These are phyloP conservation scores for Solanum dulcamara DNA, from an alignment of 257 asterid genomes.

Conservation along the genomic window DNA sequence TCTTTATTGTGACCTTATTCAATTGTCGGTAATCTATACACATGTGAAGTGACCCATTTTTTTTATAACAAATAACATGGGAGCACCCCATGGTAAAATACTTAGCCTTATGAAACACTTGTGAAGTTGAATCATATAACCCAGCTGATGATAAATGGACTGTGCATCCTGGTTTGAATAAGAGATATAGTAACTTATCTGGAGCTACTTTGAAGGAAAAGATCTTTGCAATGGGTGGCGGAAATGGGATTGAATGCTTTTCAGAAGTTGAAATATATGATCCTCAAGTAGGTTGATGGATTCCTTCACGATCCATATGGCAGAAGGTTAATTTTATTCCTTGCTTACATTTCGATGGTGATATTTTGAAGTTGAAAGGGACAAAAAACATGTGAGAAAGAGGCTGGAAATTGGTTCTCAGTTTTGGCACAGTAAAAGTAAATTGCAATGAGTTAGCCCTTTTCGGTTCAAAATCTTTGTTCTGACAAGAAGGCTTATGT, in stretches of 20 bases:
- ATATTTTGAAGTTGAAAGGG: background rate
- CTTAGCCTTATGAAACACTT: too few species aligned
- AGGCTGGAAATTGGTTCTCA: background rate
- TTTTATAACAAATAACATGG: too few species aligned
- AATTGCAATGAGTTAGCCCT: background rate
- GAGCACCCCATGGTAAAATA: too few species aligned
- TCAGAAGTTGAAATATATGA: slow-evolving; percentile 75
- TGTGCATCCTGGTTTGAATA: slow-evolving; percentile 36
- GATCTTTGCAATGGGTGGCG: slow-evolving; percentile 73
- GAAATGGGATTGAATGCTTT: slow-evolving; percentile 48
- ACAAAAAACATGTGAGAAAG: background rate
- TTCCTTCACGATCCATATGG: slow-evolving; percentile 60
- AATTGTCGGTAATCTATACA: too few species aligned
- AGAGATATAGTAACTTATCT: slow-evolving; percentile 56
- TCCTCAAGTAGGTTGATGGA: slow-evolving; percentile 64
- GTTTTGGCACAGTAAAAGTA: background rate
- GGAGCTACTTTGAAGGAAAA: slow-evolving; percentile 47
- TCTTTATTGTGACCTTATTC: too few species aligned
- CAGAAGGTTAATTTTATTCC: slow-evolving; percentile 39
- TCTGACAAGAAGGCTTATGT: background rate
- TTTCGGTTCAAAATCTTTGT: background rate
- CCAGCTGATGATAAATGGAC: slow-evolving; percentile 48
- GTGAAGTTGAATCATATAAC: slow-evolving; percentile 81
- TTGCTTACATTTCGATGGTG: background rate
- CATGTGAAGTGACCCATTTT: too few species aligned